Conservation (phyloP, 495 filamentous ascomycete genomes). For the Tuber indicum region DNA sequence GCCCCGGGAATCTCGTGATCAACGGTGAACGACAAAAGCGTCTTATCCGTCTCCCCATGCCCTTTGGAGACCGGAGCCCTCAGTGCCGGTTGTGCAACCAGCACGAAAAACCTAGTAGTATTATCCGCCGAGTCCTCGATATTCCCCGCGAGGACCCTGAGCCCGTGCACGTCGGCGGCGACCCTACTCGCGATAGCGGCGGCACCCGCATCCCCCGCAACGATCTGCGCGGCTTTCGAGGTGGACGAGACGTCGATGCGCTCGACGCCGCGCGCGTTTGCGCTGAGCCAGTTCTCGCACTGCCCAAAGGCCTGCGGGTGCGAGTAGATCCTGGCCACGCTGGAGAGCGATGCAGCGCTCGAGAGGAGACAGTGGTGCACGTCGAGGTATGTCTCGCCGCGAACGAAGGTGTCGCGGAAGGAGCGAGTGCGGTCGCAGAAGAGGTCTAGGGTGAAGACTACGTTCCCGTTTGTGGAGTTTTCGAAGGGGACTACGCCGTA, state of each 20-base stretch:
- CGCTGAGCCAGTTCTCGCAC: constrained; percentile 66
- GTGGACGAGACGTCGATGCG: constrained; percentile 81
- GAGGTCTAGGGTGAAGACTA: constrained; percentile 80
- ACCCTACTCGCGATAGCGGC: constrained; percentile 72
- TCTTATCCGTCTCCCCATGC: constrained; percentile 52
- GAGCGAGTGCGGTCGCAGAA: constrained; percentile 61
- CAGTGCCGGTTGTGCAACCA: constrained; percentile 54
- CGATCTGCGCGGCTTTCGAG: constrained; percentile 70
- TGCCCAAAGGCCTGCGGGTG: constrained; percentile 95
- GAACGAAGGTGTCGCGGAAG: constrained; percentile 63
- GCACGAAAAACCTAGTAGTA: constrained; percentile 77
- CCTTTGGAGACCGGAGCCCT: constrained; percentile 42
- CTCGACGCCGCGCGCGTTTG: constrained; percentile 62
- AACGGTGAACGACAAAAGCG: constrained; percentile 73
- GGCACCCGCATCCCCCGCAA: constrained; percentile 53
- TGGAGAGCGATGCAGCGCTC: constrained; percentile 44
- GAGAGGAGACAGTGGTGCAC: constrained; percentile 81
- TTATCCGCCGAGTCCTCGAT: constrained; percentile 84
- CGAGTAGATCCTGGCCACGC: constrained; percentile 62
- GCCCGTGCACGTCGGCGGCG: constrained; percentile 60
- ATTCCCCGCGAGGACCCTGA: constrained; percentile 61
- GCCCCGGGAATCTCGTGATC: constrained; percentile 70
- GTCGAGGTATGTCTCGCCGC: constrained; percentile 71
- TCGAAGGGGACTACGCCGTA: constrained; percentile 91
- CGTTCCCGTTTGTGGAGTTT: constrained; percentile 88